These are phyloP conservation scores for Pestalotiopsis sp. DNA, from an alignment of 2,329 filamentous ascomycete genomes.

Conservation along the genomic window DNA sequence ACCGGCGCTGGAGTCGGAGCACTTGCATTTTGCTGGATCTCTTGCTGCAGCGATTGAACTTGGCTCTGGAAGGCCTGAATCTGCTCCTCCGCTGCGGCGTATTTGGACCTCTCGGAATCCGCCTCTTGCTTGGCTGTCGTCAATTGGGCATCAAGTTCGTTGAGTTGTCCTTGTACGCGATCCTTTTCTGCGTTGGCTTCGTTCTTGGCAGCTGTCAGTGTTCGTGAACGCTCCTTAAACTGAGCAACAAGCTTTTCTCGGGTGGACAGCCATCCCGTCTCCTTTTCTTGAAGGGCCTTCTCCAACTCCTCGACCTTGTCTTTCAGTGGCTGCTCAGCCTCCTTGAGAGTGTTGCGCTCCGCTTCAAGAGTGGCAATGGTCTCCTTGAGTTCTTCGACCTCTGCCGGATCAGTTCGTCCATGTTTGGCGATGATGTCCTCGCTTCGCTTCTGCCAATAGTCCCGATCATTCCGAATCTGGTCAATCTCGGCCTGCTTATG, in stretches of 20 bases:
- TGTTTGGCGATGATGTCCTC: conserved; percentile 96
- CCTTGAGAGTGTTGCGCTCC: conserved; percentile 60
- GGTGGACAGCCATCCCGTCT: conserved; percentile 51
- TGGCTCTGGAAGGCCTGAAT: conserved; percentile 41
- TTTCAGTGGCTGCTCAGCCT: conserved; percentile 51
- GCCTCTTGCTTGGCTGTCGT: conserved; percentile 51
- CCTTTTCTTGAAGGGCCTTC: conserved; percentile 52
- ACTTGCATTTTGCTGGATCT: conserved; percentile 32
- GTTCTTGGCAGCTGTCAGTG: conserved; percentile 54
- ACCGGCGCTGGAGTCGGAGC: conserved; percentile 20
- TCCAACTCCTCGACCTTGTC: conserved; percentile 54
- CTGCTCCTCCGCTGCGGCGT: conserved; percentile 39
- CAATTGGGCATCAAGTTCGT: conserved; percentile 41
- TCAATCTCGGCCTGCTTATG: conserved; percentile 86
- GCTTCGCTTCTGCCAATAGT: conserved; percentile 93
- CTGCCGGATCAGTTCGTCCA: conserved; percentile 89
- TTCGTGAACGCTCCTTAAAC: conserved; percentile 60
- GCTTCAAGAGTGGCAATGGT: conserved; percentile 66
- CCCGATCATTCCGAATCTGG: conserved; percentile 85
- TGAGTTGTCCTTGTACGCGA: conserved; percentile 50
- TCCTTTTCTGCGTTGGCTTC: conserved; percentile 53
- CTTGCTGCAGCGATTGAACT: conserved; percentile 27
- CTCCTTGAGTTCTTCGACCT: conserved; percentile 86
- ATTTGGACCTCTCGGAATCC: conserved; percentile 43
- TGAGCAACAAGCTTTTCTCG: conserved; percentile 59